Base-by-base conservation (phyloP, 2,329 filamentous ascomycete species). In the Beauveria sp. region DNA sequence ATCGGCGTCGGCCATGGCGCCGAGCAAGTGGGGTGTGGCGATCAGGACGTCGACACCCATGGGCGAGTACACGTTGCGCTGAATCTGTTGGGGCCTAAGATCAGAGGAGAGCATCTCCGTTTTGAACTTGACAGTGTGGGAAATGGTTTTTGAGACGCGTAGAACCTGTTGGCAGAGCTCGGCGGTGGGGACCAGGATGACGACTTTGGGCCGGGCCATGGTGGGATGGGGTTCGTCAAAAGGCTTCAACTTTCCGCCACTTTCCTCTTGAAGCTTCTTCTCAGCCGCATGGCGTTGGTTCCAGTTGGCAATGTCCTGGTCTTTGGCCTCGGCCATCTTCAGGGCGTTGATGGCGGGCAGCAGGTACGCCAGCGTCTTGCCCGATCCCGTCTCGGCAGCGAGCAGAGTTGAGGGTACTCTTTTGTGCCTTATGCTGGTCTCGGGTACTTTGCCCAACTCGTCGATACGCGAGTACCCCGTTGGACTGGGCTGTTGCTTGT, bases 351-450 rank as follows among this genome's bases (percentile, higher is more conserved):
- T 80, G 18, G 88, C 83, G 0, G 95, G 96, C 5, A 97, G 76
- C 5, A 98, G 79, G 71, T 99, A 99, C 9, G 95, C 91, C 64
- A 99, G 79, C 1, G 95, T 99, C 79, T 99, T 99, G 64, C 95
- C 95, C 0, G 95, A 98, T 14, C 95, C 95, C 0, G 95, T 99
- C 79, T 99, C 95, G 12, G 95, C 95, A 4, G 95, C 95, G 55
- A 99, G 80, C 14, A 99, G 81, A 70, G 91, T 97, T 1, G 74
- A 74, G n/a, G 59, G 51, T 8, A 61, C 50, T 8, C 34, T 61
- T 6, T 20, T 43, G 9, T 50, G 50, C 16, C 10, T 24, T 9
- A 49, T 31, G 20, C 50, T 54, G 46, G 68, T 64, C 34, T 38
- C 56, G 66, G 64, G 76, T 79, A 83, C 63, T 76, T 75, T 66